Percentiles rank a stretch among this genome's conserved stretches.
These are phyloP conservation scores for Schizophyllum commune DNA, from an alignment of 1,284 basidiomycete genomes.

Conservation along the genomic window DNA sequence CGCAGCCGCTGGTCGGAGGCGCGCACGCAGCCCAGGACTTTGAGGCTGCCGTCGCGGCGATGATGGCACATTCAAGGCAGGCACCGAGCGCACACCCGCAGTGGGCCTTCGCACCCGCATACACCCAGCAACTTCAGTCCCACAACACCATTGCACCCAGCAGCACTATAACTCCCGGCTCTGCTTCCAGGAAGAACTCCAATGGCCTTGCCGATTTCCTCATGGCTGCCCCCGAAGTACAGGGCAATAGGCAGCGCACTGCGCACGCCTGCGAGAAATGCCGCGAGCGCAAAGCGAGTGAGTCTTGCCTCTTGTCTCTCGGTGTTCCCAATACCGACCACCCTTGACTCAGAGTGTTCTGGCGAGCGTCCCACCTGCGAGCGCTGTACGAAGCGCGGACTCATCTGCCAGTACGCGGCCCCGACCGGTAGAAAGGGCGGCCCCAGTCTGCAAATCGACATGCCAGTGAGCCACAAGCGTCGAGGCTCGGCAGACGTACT, in stretches of 20 bases:
- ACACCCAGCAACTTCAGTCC: too few relatives aligned
- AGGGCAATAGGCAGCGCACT: constrained; percentile 31
- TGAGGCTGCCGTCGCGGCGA: background rate
- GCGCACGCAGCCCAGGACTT: background rate
- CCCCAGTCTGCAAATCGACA: background rate
- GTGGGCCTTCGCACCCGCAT: background rate
- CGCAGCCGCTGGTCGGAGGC: too few relatives aligned
- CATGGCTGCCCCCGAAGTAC: background rate
- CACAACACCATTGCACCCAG: background rate
- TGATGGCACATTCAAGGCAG: background rate
- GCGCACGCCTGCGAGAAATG: constrained; percentile 52
- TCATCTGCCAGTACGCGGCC: constrained; percentile 35
- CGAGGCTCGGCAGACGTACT: background rate
- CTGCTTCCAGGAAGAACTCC: too few relatives aligned
- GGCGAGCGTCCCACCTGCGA: constrained; percentile 43
- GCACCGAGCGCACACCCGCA: background rate
- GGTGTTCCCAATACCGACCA: background rate
- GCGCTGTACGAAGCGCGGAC: constrained; percentile 38
- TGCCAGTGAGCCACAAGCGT: background rate
- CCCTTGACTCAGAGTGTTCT: constrained; percentile 34
- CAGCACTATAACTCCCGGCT: background rate
- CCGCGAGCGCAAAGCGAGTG: constrained; percentile 51
- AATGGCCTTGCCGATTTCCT: background rate
- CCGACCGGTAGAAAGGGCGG: background rate
- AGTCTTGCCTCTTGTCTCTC: constrained; percentile 16